phyloP scores from a whole-genome alignment of 108 stramenopile genomes.

The Epipyxis sp. region DNA sequence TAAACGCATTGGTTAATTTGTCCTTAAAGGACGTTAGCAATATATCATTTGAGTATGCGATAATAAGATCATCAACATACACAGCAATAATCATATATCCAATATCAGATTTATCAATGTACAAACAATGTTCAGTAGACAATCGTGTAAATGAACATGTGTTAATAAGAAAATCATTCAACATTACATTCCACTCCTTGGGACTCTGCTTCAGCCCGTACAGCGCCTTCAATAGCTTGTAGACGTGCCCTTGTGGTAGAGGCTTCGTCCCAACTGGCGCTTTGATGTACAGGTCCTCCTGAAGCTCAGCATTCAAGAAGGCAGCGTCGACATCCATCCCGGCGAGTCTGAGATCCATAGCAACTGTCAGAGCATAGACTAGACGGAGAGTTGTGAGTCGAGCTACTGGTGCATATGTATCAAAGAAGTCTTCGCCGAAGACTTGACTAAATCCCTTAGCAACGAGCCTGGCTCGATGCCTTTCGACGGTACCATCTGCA shows the following conservation, averaged over 20 bases:
- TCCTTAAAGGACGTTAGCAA: not conserved
- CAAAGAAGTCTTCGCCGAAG: conserved; percentile 15
- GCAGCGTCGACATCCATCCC: conserved; percentile 28
- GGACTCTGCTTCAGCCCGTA: conserved; percentile 35
- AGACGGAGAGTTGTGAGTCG: conserved; percentile 30
- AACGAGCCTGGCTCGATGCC: conserved; percentile 25
- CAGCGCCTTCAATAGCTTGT: conserved; percentile 21
- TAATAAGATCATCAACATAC: conserved; percentile 31
- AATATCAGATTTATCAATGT: not conserved
- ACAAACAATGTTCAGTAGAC: conserved; percentile 22
- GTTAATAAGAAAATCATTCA: conserved; percentile 4
- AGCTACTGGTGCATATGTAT: conserved; percentile 28
- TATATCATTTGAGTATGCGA: not conserved
- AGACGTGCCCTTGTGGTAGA: not conserved
- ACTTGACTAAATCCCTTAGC: conserved; percentile 30
- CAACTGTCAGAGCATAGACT: conserved; percentile 6
- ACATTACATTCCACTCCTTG: conserved; percentile 5
- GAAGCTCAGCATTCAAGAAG: conserved; percentile 21
- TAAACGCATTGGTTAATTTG: not conserved
- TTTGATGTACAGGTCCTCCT: conserved; percentile 1
- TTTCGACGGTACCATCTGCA: conserved; percentile 27
- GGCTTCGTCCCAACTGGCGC: not conserved
- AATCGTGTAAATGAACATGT: not conserved
- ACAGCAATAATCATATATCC: conserved; percentile 10
- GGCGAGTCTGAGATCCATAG: not conserved